Percentiles rank a stretch among this genome's conserved stretches.
phyloP scores from a whole-genome alignment of 495 filamentous ascomycete species.

The Neurospora tetrasperma region DNA sequence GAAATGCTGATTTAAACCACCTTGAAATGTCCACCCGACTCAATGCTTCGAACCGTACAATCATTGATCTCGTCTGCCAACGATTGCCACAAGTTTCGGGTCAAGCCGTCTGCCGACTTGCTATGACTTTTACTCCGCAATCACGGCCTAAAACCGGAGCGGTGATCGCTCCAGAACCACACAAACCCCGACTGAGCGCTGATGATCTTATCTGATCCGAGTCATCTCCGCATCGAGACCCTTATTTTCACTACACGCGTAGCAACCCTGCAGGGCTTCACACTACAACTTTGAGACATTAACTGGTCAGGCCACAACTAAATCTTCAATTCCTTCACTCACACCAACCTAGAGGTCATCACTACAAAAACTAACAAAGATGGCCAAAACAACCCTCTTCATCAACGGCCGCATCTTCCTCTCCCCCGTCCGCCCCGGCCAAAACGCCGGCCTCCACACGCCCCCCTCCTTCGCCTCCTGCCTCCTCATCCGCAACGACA shows the following conservation, averaged over 20 bases:
- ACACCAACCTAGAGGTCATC: no score
- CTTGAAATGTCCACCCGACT: background rate
- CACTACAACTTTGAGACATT: no score
- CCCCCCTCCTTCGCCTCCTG: constrained; percentile 27
- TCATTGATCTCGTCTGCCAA: background rate
- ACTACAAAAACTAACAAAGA: background rate
- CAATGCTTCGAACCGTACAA: background rate
- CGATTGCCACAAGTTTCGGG: background rate
- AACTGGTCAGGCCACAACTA: no score
- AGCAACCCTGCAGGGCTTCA: background rate
- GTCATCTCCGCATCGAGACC: background rate
- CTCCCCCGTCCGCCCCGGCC: constrained; percentile 16
- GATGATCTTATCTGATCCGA: background rate
- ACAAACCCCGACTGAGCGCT: background rate
- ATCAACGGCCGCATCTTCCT: constrained; percentile 22
- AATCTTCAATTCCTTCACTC: no score
- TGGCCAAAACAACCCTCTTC: constrained; percentile 20
- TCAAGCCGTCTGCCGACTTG: background rate
- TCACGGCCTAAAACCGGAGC: background rate
- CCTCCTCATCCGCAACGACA: constrained; percentile 25
- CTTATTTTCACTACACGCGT: background rate
- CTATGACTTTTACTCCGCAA: background rate
- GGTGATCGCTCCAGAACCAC: background rate
- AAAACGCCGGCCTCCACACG: constrained; percentile 17
- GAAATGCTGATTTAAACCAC: background rate